Percentiles rank a stretch among this genome's conserved stretches.
phyloP scores from a whole-genome alignment of 768 basidiomycete genomes.

The Trametopsis cervina region DNA sequence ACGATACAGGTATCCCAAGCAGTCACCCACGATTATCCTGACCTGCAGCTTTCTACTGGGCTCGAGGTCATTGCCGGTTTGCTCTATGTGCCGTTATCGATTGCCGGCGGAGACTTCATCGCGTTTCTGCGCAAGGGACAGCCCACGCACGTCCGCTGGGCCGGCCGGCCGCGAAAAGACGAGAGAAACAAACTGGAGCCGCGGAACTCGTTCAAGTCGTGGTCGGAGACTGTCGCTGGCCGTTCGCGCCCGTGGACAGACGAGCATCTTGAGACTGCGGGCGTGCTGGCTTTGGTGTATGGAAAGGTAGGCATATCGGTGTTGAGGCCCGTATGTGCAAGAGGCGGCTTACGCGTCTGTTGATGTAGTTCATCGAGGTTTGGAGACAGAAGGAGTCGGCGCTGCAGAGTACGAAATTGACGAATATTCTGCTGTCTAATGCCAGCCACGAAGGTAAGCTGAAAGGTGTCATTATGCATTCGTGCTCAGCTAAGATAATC shows the following conservation, averaged over 20 bases:
- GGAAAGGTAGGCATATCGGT: slow-evolving; percentile 59
- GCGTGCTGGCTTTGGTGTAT: slow-evolving; percentile 72
- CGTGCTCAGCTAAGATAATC: no score
- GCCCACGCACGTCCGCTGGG: slow-evolving; percentile 66
- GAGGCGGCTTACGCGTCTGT: background rate
- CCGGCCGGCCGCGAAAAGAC: slow-evolving; percentile 53
- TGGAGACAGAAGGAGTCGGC: slow-evolving; percentile 81
- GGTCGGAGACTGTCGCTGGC: slow-evolving; percentile 70
- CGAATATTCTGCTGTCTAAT: slow-evolving; percentile 69
- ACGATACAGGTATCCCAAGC: slow-evolving; percentile 66
- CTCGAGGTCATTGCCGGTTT: slow-evolving; percentile 66
- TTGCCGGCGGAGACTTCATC: slow-evolving; percentile 72
- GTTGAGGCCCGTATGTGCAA: background rate
- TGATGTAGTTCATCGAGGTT: slow-evolving; percentile 77
- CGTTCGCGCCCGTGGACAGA: slow-evolving; percentile 70
- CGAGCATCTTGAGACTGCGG: slow-evolving; percentile 77
- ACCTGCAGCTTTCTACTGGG: slow-evolving; percentile 53
- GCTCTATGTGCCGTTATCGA: slow-evolving; percentile 69
- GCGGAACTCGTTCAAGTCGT: slow-evolving; percentile 71
- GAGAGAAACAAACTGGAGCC: slow-evolving; percentile 50
- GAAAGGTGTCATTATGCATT: no score
- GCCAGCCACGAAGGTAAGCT: slow-evolving; percentile 73
- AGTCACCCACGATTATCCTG: slow-evolving; percentile 63
- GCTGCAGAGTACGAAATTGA: slow-evolving; percentile 62
- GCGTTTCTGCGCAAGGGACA: slow-evolving; percentile 76